phyloP scores from a whole-genome alignment of 2,329 filamentous ascomycete species.

The Ceratocystiopsis sp. region DNA sequence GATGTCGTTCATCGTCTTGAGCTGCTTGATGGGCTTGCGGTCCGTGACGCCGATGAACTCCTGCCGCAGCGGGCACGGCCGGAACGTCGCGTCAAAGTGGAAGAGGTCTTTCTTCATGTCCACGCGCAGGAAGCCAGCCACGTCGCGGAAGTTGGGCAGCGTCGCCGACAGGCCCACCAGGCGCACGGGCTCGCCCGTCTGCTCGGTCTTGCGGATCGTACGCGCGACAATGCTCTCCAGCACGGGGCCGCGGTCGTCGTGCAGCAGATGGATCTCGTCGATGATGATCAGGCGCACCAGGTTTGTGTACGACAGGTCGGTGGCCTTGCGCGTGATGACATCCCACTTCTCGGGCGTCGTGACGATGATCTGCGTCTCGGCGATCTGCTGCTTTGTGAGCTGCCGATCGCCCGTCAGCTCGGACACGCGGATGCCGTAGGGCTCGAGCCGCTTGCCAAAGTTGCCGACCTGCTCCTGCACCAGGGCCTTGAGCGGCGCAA shows the following conservation, averaged over 20 bases:
- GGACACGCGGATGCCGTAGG: conserved; percentile 83
- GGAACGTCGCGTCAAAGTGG: conserved; percentile 88
- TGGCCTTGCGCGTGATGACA: conserved; percentile 94
- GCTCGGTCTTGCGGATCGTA: conserved; percentile 82
- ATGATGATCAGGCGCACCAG: conserved; percentile 94
- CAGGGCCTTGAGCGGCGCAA: conserved; percentile 85
- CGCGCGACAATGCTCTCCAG: conserved; percentile 92
- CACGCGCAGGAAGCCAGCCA: conserved; percentile 85
- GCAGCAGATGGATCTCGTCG: conserved; percentile 92
- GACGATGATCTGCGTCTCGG: conserved; percentile 94
- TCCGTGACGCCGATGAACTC: conserved; percentile 97
- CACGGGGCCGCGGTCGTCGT: conserved; percentile 93
- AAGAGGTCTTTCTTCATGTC: conserved; percentile 75
- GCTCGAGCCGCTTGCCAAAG: conserved; percentile 77
- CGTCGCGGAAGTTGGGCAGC: conserved; percentile 89
- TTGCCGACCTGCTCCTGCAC: conserved; percentile 98
- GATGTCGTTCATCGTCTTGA: conserved; percentile 99
- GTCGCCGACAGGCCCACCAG: conserved; percentile 89
- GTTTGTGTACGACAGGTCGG: conserved; percentile 90
- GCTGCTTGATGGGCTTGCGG: conserved; percentile 94
- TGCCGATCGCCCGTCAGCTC: conserved; percentile 95
- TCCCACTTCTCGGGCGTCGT: conserved; percentile 99
- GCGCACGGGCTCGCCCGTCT: conserved; percentile 83
- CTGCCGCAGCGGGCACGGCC: conserved; percentile 86
- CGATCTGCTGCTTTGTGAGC: conserved; percentile 95